Evolutionary conservation across 805 yeast genomes (phyloP).

Genomic region (Teunomyces panamensis): DNA sequence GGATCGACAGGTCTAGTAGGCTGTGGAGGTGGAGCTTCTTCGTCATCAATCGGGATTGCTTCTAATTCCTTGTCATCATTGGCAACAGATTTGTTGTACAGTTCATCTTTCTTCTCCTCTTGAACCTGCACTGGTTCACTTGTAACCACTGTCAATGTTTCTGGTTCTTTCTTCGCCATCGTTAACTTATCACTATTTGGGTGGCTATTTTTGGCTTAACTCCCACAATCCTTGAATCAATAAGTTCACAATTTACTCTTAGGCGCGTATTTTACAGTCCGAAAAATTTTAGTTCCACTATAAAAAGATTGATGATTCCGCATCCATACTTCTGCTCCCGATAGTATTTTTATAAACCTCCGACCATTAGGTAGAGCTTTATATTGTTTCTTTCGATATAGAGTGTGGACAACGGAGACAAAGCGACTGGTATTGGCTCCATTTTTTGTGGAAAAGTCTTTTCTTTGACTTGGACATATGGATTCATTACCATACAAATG

Average conservation of each 20-base stretch:
- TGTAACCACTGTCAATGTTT: slow-evolving; percentile 29
- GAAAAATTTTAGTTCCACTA: background rate
- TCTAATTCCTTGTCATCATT: background rate
- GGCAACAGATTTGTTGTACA: background rate
- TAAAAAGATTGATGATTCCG: background rate
- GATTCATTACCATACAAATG: background rate
- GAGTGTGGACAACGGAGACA: slow-evolving; percentile 52
- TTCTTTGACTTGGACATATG: background rate
- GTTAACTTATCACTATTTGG: background rate
- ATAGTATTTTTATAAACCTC: slow-evolving; percentile 29
- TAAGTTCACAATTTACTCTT: background rate
- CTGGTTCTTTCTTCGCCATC: slow-evolving; percentile 18
- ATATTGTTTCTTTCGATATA: slow-evolving; percentile 24
- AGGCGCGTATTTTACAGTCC: background rate
- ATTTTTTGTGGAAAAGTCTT: background rate
- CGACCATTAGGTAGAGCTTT: slow-evolving; percentile 43
- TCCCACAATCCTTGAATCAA: background rate
- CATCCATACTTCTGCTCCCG: slow-evolving; percentile 12
- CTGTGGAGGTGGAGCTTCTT: slow-evolving; percentile 30
- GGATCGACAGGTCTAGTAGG: slow-evolving; percentile 64
- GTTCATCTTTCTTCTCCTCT: slow-evolving; percentile 5
- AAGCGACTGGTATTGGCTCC: slow-evolving; percentile 12
- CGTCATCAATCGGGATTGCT: slow-evolving; percentile 6
- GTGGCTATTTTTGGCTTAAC: background rate
- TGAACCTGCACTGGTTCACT: slow-evolving; percentile 34